phyloP scores from a whole-genome alignment of 1,139 yeast species.

The Geotrichum carabidarum region DNA sequence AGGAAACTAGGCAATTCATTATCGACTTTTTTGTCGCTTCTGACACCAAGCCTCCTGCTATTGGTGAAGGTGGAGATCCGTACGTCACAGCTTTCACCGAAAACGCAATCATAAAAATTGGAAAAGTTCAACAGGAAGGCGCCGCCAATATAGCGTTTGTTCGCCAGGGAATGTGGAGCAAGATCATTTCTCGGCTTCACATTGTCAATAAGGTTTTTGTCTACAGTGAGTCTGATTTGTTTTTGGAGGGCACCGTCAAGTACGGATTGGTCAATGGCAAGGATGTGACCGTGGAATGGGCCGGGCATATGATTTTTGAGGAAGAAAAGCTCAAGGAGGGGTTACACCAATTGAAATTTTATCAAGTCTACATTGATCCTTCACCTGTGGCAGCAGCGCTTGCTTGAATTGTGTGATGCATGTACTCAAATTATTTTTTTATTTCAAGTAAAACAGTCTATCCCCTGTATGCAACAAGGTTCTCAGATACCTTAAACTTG shows the following conservation, averaged over 20 bases:
- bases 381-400: slow-evolving; percentile 26
- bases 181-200: slow-evolving; percentile 30
- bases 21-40: slow-evolving; percentile 28
- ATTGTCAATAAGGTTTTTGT: slow-evolving; percentile 29
- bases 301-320: slow-evolving; percentile 27
- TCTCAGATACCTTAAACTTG: slow-evolving; percentile 38
- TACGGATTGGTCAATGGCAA: slow-evolving; percentile 29
- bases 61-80: slow-evolving; percentile 22
- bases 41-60: slow-evolving; percentile 29
- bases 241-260: slow-evolving; percentile 32
- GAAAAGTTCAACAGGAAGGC: slow-evolving; percentile 21
- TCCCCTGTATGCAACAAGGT: slow-evolving; percentile 25
- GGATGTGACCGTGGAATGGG: slow-evolving; percentile 28
- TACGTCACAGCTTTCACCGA: slow-evolving; percentile 27
- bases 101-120: slow-evolving; percentile 28
- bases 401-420: neutral
- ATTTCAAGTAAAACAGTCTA: neutral
- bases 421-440: neutral
- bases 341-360: slow-evolving; percentile 25
- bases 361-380: slow-evolving; percentile 32
- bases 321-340: slow-evolving; percentile 7
- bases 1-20: slow-evolving; percentile 24
- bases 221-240: slow-evolving; percentile 20
- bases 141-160: slow-evolving; percentile 21
- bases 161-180: slow-evolving; percentile 32